These are phyloP conservation scores for Dionaea muscipula DNA, from an alignment of 179 eudicot genomes.

Conservation along the genomic window DNA sequence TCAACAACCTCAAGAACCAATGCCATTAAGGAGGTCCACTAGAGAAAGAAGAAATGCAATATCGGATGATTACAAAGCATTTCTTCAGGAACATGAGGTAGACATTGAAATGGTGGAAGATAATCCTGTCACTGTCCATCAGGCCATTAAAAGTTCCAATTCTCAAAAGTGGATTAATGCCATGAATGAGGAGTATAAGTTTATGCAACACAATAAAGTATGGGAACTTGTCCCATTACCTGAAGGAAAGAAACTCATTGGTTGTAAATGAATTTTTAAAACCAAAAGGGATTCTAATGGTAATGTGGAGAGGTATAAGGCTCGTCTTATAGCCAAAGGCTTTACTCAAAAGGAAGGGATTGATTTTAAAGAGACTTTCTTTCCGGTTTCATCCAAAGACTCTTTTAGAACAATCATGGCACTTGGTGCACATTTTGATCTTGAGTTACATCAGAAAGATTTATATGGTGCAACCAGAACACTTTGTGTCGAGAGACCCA, in stretches of 20 bases:
- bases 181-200: constrained; percentile 4
- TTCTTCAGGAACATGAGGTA: background rate
- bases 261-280: constrained; percentile 4
- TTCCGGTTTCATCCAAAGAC: background rate
- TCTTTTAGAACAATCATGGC: constrained; percentile 3
- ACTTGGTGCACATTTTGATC: constrained; percentile 1
- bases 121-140: background rate
- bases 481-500: too few relatives aligned
- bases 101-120: background rate
- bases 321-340: constrained; percentile 3
- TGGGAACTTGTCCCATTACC: constrained; percentile 8
- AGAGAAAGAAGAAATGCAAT: background rate
- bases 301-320: background rate
- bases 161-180: constrained; percentile 2
- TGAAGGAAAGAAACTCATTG: background rate
- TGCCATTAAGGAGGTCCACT: too few relatives aligned
- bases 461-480: too few relatives aligned
- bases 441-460: constrained; percentile 4
- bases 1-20: too few relatives aligned
- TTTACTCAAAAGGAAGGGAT: background rate
- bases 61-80: background rate
- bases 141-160: constrained; percentile 5
- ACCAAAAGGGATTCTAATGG: constrained; percentile 4
- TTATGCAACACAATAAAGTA: constrained; percentile 4
- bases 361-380: constrained; percentile 2